Conservation (phyloP, 1,284 basidiomycete genomes). For the Microbotryum lychnidis-dioicae region DNA sequence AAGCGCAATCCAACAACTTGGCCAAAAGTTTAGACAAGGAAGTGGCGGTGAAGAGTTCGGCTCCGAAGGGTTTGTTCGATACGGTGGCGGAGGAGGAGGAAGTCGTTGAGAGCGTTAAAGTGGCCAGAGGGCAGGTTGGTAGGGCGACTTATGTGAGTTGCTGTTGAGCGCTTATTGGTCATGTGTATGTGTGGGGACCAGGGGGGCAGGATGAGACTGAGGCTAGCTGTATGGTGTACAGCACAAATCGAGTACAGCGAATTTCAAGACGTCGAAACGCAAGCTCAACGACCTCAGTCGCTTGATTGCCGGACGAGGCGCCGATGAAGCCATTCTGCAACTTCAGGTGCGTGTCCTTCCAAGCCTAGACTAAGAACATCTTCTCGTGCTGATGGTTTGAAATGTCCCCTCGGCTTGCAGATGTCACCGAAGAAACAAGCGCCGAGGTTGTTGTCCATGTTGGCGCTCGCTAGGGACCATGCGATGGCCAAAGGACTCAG, state of each 20-base stretch:
- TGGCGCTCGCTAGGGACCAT: conserved; percentile 78
- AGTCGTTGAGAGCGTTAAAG: conserved; percentile 7
- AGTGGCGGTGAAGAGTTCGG: neutral
- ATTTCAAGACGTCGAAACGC: conserved; percentile 86
- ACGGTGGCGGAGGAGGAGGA: conserved; percentile 12
- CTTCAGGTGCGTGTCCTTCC: conserved; percentile 67
- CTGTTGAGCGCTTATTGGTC: too few relatives aligned
- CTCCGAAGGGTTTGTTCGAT: conserved; percentile 20
- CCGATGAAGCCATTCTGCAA: conserved; percentile 90
- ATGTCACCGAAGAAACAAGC: conserved; percentile 45
- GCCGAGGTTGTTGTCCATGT: conserved; percentile 74
- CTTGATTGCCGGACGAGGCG: conserved; percentile 79
- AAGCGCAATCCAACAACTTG: neutral
- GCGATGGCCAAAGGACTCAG: conserved; percentile 70
- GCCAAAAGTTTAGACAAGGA: neutral
- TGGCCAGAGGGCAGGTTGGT: conserved; percentile 3
- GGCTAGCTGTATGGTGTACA: conserved; percentile 37
- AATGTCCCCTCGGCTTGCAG: neutral
- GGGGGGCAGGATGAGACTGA: too few relatives aligned
- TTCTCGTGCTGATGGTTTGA: neutral
- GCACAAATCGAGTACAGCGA: conserved; percentile 83
- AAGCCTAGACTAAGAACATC: too few relatives aligned
- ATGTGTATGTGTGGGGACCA: too few relatives aligned
- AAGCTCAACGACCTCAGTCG: conserved; percentile 82
- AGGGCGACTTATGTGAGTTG: conserved; percentile 10